Evolutionary conservation across 2,329 filamentous ascomycete species (phyloP).

Genomic region (Byssoonygena ceratinophila): DNA sequence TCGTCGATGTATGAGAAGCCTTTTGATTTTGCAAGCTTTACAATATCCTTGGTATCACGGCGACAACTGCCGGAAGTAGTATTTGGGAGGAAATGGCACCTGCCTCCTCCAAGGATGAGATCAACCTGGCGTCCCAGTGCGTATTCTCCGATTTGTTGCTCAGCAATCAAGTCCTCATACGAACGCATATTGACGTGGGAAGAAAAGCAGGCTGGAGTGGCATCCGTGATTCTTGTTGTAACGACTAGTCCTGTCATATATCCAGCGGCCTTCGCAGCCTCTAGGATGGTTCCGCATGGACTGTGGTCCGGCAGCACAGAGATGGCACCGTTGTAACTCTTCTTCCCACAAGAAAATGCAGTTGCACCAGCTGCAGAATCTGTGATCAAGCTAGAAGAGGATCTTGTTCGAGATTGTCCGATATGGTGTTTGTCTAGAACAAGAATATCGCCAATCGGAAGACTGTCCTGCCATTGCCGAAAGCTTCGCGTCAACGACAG

Average conservation of each 20-base stretch:
- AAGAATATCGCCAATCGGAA: slow-evolving; percentile 66
- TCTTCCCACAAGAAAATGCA: slow-evolving; percentile 81
- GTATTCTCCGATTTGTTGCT: slow-evolving; percentile 83
- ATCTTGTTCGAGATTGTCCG: slow-evolving; percentile 78
- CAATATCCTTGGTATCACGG: slow-evolving; percentile 63
- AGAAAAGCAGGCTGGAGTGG: slow-evolving; percentile 90
- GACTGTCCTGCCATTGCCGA: slow-evolving; percentile 62
- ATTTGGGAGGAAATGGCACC: slow-evolving; percentile 88
- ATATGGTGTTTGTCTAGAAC: slow-evolving; percentile 80
- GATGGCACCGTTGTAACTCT: slow-evolving; percentile 97
- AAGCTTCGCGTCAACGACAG: slow-evolving; percentile 78
- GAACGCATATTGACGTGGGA: slow-evolving; percentile 69
- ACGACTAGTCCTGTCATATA: slow-evolving; percentile 91
- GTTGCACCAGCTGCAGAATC: slow-evolving; percentile 96
- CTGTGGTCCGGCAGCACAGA: slow-evolving; percentile 72
- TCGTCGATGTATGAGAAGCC: slow-evolving; percentile 71
- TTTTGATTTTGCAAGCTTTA: slow-evolving; percentile 60
- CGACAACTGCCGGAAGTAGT: slow-evolving; percentile 71
- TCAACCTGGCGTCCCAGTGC: slow-evolving; percentile 80
- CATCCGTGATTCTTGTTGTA: slow-evolving; percentile 89
- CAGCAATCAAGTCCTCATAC: slow-evolving; percentile 82
- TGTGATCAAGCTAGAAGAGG: slow-evolving; percentile 73
- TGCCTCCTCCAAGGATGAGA: slow-evolving; percentile 81
- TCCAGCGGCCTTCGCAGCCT: slow-evolving; percentile 83
- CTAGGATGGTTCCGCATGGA: slow-evolving; percentile 83